Conservation (phyloP, 306 rosid genomes). For the Ochetophila trinervis region DNA sequence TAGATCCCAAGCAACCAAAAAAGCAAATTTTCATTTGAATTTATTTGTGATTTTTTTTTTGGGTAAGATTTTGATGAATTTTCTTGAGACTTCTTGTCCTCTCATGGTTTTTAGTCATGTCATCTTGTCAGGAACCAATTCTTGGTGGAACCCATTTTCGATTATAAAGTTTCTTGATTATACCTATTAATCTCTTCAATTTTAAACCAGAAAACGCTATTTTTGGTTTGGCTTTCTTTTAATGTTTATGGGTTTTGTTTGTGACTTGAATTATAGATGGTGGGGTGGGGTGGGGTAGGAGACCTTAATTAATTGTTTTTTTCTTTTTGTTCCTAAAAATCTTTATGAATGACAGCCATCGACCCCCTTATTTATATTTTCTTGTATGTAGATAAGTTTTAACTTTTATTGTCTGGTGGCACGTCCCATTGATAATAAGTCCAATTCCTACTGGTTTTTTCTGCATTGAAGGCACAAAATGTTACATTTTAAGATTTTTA, state of each 20-base stretch:
- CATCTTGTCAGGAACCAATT: conserved; percentile 9
- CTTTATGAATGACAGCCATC: too few relatives aligned
- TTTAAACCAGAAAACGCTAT: background rate
- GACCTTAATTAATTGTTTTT: background rate
- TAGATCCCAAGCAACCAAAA: conserved; percentile 8
- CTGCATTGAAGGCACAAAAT: conserved; percentile 9
- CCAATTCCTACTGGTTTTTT: background rate
- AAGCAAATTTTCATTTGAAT: background rate
- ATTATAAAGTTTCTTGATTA: too few relatives aligned
- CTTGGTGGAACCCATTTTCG: conserved; percentile 23
- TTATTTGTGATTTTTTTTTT: too few relatives aligned
- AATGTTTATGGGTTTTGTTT: background rate
- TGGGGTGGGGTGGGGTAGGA: background rate
- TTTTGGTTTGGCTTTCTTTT: background rate
- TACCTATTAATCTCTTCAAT: background rate
- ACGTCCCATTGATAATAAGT: conserved; percentile 11
- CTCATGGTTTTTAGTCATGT: conserved; percentile 16
- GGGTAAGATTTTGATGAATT: conserved; percentile 13
- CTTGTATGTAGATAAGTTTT: background rate
- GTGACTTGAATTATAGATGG: too few relatives aligned
- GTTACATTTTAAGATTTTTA: background rate
- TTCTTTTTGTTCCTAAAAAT: too few relatives aligned
- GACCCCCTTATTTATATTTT: background rate
- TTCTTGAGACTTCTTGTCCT: conserved; percentile 26
- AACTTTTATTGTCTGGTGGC: background rate